These are phyloP conservation scores for Lipomyces sp. DNA, from an alignment of 805 yeast genomes.

Conservation along the genomic window DNA sequence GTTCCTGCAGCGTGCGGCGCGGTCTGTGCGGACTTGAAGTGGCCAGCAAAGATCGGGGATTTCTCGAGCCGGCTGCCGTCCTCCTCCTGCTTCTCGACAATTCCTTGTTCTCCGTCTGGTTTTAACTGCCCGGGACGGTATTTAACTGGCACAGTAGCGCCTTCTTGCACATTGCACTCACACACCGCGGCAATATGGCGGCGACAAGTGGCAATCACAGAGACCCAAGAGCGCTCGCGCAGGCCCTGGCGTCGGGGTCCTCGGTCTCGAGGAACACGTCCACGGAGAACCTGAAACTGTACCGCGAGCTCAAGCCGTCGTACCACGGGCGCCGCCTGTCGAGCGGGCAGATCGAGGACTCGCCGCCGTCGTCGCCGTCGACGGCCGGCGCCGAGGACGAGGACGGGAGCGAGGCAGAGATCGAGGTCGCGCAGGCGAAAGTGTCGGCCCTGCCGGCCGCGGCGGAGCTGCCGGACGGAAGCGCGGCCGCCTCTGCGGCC, in stretches of 20 bases:
- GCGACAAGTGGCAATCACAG: too few relatives aligned
- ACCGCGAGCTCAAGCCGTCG: conserved; percentile 3
- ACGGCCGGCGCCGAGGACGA: neutral
- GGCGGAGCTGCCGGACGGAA: too few relatives aligned
- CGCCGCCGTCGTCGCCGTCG: neutral
- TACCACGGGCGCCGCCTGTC: neutral
- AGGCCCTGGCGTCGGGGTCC: too few relatives aligned
- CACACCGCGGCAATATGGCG: too few relatives aligned
- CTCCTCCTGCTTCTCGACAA: neutral
- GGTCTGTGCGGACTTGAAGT: too few relatives aligned
- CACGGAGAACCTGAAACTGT: conserved; percentile 13
- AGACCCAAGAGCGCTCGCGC: too few relatives aligned
- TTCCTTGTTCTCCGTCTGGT: neutral
- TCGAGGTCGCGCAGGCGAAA: neutral
- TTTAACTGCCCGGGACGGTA: neutral
- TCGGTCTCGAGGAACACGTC: neutral
- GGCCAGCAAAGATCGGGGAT: too few relatives aligned
- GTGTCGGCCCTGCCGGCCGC: too few relatives aligned
- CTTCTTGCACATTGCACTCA: too few relatives aligned
- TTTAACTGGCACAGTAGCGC: too few relatives aligned
- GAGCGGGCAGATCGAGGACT: neutral
- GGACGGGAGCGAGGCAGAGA: neutral
- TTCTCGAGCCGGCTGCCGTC: neutral
- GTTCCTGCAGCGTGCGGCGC: too few relatives aligned
- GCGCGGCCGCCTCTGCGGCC: too few relatives aligned